Percentiles rank a stretch among this genome's conserved stretches.
Conservation (phyloP, 2,329 filamentous ascomycete species). For the Fusarium paranaense region DNA sequence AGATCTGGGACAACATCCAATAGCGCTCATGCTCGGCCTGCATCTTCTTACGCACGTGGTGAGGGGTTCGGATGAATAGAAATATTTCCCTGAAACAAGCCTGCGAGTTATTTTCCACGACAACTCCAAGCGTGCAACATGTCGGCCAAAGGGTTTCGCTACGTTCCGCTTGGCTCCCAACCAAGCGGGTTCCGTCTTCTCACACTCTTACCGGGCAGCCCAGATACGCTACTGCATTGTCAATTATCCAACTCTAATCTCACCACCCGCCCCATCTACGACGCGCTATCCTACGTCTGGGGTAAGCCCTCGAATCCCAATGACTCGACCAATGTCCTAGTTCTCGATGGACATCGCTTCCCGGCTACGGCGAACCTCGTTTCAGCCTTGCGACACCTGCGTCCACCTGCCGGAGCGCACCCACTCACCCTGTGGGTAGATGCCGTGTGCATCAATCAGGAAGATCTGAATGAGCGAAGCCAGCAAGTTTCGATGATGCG, state of each 20-base stretch:
- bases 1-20: not conserved
- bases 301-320: not conserved
- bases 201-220: not conserved
- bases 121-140: not conserved
- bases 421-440: not conserved
- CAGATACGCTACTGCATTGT: not conserved
- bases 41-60: not conserved
- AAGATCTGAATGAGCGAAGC: not conserved
- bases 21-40: not conserved
- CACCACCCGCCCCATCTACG: not conserved
- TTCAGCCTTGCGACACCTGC: not conserved
- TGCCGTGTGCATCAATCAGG: not conserved
- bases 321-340: not conserved
- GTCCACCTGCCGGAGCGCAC: not conserved
- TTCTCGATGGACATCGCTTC: not conserved
- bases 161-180: not conserved
- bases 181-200: not conserved
- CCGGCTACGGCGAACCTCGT: not conserved
- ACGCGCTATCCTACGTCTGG: not conserved
- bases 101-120: not conserved
- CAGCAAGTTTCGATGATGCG: not conserved
- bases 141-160: not conserved
- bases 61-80: not conserved
- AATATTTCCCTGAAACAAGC: not conserved
- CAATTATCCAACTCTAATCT: not conserved